Evolutionary conservation across 2,329 filamentous ascomycete genomes (phyloP).

Genomic region (Hypomyces perniciosus): DNA sequence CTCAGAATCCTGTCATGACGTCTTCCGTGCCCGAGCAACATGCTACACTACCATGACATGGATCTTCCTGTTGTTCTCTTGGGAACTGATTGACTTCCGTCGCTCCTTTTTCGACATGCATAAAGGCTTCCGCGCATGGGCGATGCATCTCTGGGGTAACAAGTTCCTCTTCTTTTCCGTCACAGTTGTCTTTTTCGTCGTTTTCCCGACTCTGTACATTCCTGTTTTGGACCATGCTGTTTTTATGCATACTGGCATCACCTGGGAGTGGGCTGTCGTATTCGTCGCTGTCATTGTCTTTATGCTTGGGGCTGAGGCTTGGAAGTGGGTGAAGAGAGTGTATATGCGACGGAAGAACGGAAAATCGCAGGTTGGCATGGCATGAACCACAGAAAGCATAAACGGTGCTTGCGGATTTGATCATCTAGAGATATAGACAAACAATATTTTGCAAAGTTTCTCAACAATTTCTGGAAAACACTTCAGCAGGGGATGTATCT

Average conservation of each 20-base stretch:
- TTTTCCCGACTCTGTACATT: slow-evolving; percentile 61
- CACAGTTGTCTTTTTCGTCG: slow-evolving; percentile 48
- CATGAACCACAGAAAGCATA: too few relatives aligned
- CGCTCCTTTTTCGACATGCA: slow-evolving; percentile 57
- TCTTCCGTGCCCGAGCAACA: slow-evolving; percentile 60
- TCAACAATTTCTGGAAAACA: too few relatives aligned
- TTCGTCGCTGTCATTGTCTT: slow-evolving; percentile 56
- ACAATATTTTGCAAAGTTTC: too few relatives aligned
- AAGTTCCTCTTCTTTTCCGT: slow-evolving; percentile 46
- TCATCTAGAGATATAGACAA: too few relatives aligned
- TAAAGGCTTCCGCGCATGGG: slow-evolving; percentile 43
- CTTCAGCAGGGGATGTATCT: too few relatives aligned
- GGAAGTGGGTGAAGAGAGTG: slow-evolving; percentile 61
- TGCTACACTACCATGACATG: slow-evolving; percentile 63
- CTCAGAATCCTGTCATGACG: slow-evolving; percentile 44
- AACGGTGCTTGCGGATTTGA: too few relatives aligned
- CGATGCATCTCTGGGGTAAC: slow-evolving; percentile 49
- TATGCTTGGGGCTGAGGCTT: slow-evolving; percentile 57
- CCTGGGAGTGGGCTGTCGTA: slow-evolving; percentile 65
- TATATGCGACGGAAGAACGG: slow-evolving; percentile 35
- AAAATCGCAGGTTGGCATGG: background rate
- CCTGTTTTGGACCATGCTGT: slow-evolving; percentile 60
- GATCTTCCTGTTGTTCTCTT: slow-evolving; percentile 62
- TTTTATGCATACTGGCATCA: slow-evolving; percentile 60
- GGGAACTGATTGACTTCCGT: slow-evolving; percentile 62